Percentiles rank a stretch among this genome's conserved stretches.
Evolutionary conservation across 805 yeast species (phyloP).

Genomic region (Saccharomycopsis amapae): DNA sequence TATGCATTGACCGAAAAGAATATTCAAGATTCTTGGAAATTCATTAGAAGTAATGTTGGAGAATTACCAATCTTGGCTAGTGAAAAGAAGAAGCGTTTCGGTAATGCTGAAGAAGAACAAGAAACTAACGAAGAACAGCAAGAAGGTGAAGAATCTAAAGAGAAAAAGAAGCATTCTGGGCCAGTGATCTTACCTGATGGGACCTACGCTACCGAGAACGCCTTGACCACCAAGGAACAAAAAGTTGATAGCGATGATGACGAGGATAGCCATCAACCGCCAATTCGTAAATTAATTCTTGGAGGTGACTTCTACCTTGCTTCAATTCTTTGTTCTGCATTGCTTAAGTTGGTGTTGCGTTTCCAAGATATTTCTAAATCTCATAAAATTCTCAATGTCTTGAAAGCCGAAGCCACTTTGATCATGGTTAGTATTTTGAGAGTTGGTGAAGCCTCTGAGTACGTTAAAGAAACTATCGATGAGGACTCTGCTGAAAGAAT

Average conservation of each 20-base stretch:
- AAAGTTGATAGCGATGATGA: conserved; percentile 30
- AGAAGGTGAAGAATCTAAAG: conserved; percentile 24
- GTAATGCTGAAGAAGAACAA: conserved; percentile 29
- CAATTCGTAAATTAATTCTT: conserved; percentile 73
- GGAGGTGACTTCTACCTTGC: conserved; percentile 89
- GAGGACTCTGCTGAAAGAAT: conserved; percentile 97
- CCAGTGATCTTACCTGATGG: conserved; percentile 97
- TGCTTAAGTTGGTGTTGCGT: conserved; percentile 81
- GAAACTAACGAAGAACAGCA: conserved; percentile 24
- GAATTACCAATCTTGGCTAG: conserved; percentile 83
- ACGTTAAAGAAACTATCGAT: conserved; percentile 71
- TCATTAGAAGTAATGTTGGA: conserved; percentile 75
- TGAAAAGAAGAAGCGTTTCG: conserved; percentile 44
- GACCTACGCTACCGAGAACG: conserved; percentile 93
- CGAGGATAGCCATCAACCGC: conserved; percentile 44
- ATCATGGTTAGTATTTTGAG: conserved; percentile 87
- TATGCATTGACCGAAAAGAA: conserved; percentile 65
- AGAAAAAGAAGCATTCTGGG: conserved; percentile 34
- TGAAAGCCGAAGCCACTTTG: conserved; percentile 90
- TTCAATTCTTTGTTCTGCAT: conserved; percentile 78
- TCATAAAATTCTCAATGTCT: conserved; percentile 61
- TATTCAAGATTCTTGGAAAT: conserved; percentile 81
- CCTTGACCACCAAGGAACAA: conserved; percentile 45
- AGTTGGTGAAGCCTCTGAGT: conserved; percentile 70
- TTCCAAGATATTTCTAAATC: conserved; percentile 51